These are phyloP conservation scores for Grammothele lineata DNA, from an alignment of 768 basidiomycete species.

Conservation along the genomic window DNA sequence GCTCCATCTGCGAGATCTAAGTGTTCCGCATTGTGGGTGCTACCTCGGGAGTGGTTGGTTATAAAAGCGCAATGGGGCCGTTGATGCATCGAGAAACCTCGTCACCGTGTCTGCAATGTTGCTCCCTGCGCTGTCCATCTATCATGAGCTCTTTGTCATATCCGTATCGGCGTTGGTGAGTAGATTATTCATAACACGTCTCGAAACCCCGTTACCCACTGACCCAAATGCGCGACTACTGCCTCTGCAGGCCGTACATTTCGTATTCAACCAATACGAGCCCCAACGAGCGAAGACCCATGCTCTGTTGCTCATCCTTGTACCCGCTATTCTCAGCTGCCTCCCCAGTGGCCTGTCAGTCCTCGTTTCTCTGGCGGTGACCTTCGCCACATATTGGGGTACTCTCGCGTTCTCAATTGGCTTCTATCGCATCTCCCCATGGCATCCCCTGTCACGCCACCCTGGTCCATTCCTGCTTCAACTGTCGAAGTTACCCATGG, in stretches of 20 bases:
- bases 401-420: conserved; percentile 12
- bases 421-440: conserved; percentile 19
- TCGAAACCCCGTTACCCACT: no score
- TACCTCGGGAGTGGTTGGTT: no score
- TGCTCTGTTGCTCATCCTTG: conserved; percentile 6
- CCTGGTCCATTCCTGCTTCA: conserved; percentile 17
- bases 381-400: conserved; percentile 10
- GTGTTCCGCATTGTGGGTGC: no score
- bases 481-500: conserved; percentile 14
- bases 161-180: conserved; percentile 11
- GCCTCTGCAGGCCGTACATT: conserved; percentile 7
- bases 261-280: conserved; percentile 15
- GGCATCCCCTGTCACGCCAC: conserved; percentile 19
- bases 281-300: conserved; percentile 4
- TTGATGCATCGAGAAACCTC: no score
- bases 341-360: conserved; percentile 7
- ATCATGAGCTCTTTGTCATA: background rate
- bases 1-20: no score
- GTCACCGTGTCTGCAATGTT: no score
- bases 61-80: no score
- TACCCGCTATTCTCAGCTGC: conserved; percentile 7
- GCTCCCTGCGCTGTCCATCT: no score
- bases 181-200: background rate
- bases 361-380: conserved; percentile 2
- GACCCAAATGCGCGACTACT: no score